A percentile compares a stretch with the other conserved stretches of the same genome.
phyloP scores from a whole-genome alignment of 164 flowering plant genomes.

The Dillenia turbinata region DNA sequence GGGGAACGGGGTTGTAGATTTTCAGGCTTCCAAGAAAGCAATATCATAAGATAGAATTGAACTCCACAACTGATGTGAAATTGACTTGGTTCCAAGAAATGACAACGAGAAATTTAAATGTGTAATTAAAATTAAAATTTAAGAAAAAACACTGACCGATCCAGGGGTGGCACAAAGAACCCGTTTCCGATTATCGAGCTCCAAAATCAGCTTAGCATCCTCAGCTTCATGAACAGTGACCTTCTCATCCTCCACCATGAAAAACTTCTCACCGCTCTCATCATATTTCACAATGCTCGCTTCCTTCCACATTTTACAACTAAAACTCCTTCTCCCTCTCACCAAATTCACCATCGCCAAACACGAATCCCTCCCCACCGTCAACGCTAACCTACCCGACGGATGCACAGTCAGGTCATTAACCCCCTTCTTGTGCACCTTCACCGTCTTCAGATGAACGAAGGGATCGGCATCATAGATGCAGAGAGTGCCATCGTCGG shows the following conservation, averaged over 20 bases:
- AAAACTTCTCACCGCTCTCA: constrained; percentile 57
- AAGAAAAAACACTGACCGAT: constrained; percentile 33
- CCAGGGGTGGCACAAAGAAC: constrained; percentile 64
- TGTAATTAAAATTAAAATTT: too few species aligned
- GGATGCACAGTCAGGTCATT: constrained; percentile 65
- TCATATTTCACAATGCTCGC: constrained; percentile 56
- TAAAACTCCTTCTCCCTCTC: constrained; percentile 81
- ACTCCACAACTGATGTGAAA: too few species aligned
- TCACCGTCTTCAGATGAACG: constrained; percentile 56
- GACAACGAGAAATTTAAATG: neutral
- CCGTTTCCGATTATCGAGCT: constrained; percentile 52
- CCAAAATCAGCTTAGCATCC: constrained; percentile 61
- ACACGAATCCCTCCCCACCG: constrained; percentile 72
- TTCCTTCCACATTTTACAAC: constrained; percentile 57
- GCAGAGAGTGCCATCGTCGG: constrained; percentile 65
- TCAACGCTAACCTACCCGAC: constrained; percentile 66
- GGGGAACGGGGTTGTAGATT: too few species aligned
- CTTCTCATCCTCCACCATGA: constrained; percentile 60
- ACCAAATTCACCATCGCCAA: constrained; percentile 80
- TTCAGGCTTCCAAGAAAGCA: too few species aligned
- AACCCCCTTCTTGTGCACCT: constrained; percentile 52
- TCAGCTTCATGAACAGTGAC: constrained; percentile 70
- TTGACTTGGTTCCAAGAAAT: too few species aligned
- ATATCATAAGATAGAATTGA: too few species aligned
- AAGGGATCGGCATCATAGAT: constrained; percentile 84